Evolutionary conservation across 75 land plant genomes (phyloP).

Genomic region (Selaginella tamariscina): DNA sequence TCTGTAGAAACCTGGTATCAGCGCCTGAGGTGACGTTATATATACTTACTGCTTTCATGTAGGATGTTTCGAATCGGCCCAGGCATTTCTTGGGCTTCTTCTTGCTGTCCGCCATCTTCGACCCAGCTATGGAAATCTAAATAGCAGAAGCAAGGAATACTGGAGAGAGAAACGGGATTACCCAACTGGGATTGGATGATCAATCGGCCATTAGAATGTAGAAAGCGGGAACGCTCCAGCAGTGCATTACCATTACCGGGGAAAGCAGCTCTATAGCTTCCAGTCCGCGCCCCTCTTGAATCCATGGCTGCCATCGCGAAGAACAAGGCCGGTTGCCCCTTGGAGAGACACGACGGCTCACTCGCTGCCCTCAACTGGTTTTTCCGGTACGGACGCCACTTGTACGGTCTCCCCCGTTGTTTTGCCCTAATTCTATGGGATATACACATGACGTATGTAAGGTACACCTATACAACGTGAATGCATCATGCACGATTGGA

Average conservation of each 20-base stretch:
- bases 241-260: not conserved
- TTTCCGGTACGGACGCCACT: not conserved
- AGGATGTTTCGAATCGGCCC: not conserved
- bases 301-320: not conserved
- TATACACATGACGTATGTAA: too few relatives aligned
- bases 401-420: too few relatives aligned
- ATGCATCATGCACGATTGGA: too few relatives aligned
- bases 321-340: not conserved
- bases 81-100: slow-evolving; percentile 3
- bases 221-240: not conserved
- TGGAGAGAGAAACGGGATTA: not conserved
- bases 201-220: not conserved
- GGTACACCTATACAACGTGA: too few relatives aligned
- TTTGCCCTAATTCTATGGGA: too few relatives aligned
- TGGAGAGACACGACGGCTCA: slow-evolving; percentile 4
- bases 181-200: not conserved
- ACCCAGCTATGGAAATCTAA: not conserved
- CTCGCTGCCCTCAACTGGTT: too few relatives aligned
- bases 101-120: not conserved
- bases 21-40: too few relatives aligned
- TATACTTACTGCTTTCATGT: not conserved
- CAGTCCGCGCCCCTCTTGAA: not conserved
- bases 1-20: not conserved
- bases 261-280: not conserved
- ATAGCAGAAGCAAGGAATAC: not conserved